Percentiles rank a stretch among this genome's conserved stretches.
phyloP scores from a whole-genome alignment of 2,329 filamentous ascomycete genomes.

The Macrophomina tecta region DNA sequence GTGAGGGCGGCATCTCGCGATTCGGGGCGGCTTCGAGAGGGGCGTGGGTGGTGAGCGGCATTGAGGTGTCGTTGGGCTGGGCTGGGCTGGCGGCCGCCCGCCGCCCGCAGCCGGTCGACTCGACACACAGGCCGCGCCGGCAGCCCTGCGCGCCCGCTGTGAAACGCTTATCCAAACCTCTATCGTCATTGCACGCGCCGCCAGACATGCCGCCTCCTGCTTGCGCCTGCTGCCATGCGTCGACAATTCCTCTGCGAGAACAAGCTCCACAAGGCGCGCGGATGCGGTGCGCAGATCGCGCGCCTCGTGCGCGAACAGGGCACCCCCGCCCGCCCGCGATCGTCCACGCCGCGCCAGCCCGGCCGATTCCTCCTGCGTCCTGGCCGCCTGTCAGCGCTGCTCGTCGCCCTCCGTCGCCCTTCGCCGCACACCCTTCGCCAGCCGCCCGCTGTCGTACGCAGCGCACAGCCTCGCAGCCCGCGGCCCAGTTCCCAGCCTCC shows the following conservation, averaged over 20 bases:
- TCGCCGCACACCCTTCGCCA: background rate
- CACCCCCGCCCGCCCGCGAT: slow-evolving; percentile 5
- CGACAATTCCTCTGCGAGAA: background rate
- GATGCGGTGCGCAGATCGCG: slow-evolving; percentile 1
- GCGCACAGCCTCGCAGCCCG: background rate
- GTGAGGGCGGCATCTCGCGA: background rate
- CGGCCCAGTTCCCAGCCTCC: slow-evolving; percentile 14
- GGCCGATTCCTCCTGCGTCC: slow-evolving; percentile 3
- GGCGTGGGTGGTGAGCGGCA: slow-evolving; percentile 8
- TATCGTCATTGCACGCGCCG: slow-evolving; percentile 11
- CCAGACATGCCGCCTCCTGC: background rate
- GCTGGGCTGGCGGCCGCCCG: no score
- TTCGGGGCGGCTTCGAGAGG: slow-evolving; percentile 1
- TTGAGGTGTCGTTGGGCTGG: background rate
- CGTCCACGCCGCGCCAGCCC: background rate
- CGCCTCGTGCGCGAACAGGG: background rate
- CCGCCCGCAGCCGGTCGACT: slow-evolving; percentile 1
- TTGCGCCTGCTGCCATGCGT: background rate
- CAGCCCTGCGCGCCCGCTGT: background rate
- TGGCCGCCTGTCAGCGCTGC: background rate
- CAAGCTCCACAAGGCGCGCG: slow-evolving; percentile 8
- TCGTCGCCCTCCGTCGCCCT: background rate
- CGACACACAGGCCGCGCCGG: background rate
- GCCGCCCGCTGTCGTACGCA: background rate
- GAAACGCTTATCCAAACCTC: slow-evolving; percentile 20